A percentile compares a stretch with the other conserved stretches of the same genome.
Evolutionary conservation across 768 basidiomycete species (phyloP).

Genomic region (Daedaleopsis sinensis): DNA sequence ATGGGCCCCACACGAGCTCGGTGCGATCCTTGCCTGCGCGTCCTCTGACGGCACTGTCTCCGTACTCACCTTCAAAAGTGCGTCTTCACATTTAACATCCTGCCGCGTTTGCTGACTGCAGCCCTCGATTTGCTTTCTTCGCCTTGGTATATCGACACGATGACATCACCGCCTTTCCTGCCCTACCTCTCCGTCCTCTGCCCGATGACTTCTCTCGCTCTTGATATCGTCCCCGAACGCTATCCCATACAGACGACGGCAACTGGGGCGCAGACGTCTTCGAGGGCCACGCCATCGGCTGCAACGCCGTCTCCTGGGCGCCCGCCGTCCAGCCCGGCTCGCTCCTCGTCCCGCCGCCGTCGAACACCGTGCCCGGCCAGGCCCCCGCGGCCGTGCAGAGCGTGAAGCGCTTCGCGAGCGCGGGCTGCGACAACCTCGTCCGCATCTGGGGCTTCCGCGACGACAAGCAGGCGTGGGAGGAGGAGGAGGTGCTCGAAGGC

Average conservation of each 20-base stretch:
- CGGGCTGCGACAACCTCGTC: slow-evolving; percentile 95
- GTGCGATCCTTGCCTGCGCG: slow-evolving; percentile 95
- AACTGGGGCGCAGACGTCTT: slow-evolving; percentile 96
- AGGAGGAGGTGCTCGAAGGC: slow-evolving; percentile 88
- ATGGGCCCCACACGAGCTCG: slow-evolving; percentile 99
- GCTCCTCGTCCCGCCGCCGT: slow-evolving; percentile 71
- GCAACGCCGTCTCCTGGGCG: slow-evolving; percentile 97
- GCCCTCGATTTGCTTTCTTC: background rate
- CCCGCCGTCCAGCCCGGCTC: slow-evolving; percentile 88
- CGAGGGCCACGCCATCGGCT: slow-evolving; percentile 94
- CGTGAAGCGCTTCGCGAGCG: slow-evolving; percentile 92
- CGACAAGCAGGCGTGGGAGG: slow-evolving; percentile 85
- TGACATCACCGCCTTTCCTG: too few species aligned
- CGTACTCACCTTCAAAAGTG: slow-evolving; percentile 95
- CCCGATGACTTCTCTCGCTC: background rate
- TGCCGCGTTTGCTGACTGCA: background rate
- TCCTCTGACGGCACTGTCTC: slow-evolving; percentile 97
- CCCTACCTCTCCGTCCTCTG: too few species aligned
- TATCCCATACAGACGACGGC: slow-evolving; percentile 73
- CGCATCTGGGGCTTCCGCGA: slow-evolving; percentile 93
- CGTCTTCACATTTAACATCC: slow-evolving; percentile 28
- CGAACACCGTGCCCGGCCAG: slow-evolving; percentile 50
- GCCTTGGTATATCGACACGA: too few species aligned
- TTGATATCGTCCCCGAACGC: background rate
- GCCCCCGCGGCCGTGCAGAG: slow-evolving; percentile 40